Percentiles rank a stretch among this genome's conserved stretches.
phyloP scores from a whole-genome alignment of 768 basidiomycete species.

The Suillus occidentalis region DNA sequence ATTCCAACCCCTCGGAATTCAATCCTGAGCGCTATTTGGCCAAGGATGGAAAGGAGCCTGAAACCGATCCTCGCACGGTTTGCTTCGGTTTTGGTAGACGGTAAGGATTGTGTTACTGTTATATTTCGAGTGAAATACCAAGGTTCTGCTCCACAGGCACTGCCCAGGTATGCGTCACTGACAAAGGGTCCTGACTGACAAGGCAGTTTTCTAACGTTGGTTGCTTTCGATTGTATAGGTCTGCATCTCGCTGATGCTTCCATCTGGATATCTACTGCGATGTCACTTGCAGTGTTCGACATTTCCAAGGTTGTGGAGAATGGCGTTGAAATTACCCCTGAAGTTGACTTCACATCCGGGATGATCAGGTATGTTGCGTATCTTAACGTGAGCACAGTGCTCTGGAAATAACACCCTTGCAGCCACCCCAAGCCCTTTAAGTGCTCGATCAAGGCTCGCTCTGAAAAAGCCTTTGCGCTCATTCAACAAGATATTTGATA shows the following conservation, averaged over 20 bases:
- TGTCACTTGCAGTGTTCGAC: constrained; percentile 46
- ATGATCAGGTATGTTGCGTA: constrained; percentile 40
- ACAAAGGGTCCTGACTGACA: not conserved
- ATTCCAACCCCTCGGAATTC: constrained; percentile 34
- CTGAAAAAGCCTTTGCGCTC: constrained; percentile 51
- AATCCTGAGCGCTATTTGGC: constrained; percentile 35
- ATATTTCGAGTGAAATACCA: not conserved
- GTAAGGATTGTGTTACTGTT: constrained; percentile 8
- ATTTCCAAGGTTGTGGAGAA: constrained; percentile 41
- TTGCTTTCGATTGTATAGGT: constrained; percentile 17
- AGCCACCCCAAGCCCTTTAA: constrained; percentile 67
- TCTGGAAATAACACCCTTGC: constrained; percentile 4
- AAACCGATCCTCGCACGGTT: constrained; percentile 17
- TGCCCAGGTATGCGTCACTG: constrained; percentile 19
- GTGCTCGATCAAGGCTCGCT: constrained; percentile 59
- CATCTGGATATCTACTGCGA: constrained; percentile 29
- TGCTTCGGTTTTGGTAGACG: constrained; percentile 33
- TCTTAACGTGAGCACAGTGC: not conserved
- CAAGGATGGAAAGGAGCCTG: constrained; percentile 14
- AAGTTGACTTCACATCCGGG: constrained; percentile 42
- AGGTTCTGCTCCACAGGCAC: constrained; percentile 2
- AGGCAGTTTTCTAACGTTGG: not conserved
- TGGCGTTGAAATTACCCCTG: constrained; percentile 44
- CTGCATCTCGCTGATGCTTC: constrained; percentile 27
- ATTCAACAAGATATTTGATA: constrained; percentile 45